Evolutionary conservation across 1,139 yeast genomes (phyloP).

Genomic region (Candida tropicalis): DNA sequence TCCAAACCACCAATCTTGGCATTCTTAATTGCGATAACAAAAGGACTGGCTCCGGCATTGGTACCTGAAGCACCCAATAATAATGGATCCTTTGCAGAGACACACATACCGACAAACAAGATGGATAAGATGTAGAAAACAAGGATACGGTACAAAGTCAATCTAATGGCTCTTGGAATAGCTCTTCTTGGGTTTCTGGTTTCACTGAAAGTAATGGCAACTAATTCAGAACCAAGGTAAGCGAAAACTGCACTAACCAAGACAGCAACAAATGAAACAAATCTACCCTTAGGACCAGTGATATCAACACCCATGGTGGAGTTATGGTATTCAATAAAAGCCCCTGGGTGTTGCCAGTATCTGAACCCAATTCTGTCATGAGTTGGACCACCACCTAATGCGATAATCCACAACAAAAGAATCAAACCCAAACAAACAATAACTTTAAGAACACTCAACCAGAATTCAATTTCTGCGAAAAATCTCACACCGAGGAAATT

Average conservation of each 20-base stretch:
- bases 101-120: conserved; percentile 73
- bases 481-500: conserved; percentile 64
- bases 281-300: conserved; percentile 37
- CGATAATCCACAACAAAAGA: conserved; percentile 48
- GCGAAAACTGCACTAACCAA: conserved; percentile 78
- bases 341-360: conserved; percentile 67
- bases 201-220: conserved; percentile 73
- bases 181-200: conserved; percentile 74
- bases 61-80: conserved; percentile 42
- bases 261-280: conserved; percentile 67
- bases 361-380: conserved; percentile 67
- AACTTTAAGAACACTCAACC: conserved; percentile 63
- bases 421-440: conserved; percentile 59
- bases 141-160: conserved; percentile 76
- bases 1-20: conserved; percentile 46
- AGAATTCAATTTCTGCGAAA: conserved; percentile 72
- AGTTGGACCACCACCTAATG: conserved; percentile 62
- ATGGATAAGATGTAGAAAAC: conserved; percentile 69
- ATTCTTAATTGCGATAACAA: conserved; percentile 53
- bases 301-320: conserved; percentile 24
- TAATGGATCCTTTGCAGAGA: conserved; percentile 65
- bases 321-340: conserved; percentile 52
- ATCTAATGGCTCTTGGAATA: conserved; percentile 75
- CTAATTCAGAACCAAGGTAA: conserved; percentile 74
- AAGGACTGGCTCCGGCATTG: conserved; percentile 78